Evolutionary conservation across 768 basidiomycete genomes (phyloP).

Genomic region (Tulasnella sp.): DNA sequence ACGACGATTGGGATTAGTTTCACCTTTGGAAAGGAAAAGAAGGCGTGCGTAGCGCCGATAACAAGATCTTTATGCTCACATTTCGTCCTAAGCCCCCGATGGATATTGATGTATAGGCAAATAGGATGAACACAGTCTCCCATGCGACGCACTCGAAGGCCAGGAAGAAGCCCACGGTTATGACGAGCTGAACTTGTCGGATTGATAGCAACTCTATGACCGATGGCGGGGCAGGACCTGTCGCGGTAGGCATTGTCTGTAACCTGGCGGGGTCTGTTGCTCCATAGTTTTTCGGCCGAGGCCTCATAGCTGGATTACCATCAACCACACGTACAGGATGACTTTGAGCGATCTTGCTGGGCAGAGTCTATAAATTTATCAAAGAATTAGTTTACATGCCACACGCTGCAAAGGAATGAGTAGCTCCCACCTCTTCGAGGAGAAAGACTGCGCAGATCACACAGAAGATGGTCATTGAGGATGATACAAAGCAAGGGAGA

Average conservation of each 20-base stretch:
- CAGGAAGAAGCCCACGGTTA: slow-evolving; percentile 27
- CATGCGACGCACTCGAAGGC: slow-evolving; percentile 42
- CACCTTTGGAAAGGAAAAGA: neutral
- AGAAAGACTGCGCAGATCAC: slow-evolving; percentile 36
- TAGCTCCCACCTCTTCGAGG: slow-evolving; percentile 40
- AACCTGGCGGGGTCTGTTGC: neutral
- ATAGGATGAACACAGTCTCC: slow-evolving; percentile 56
- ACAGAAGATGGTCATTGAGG: slow-evolving; percentile 33
- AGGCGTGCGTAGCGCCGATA: neutral
- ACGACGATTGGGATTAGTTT: too few species aligned
- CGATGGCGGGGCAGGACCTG: neutral
- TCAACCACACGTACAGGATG: neutral
- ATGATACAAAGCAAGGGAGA: slow-evolving; percentile 46
- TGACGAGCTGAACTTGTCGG: slow-evolving; percentile 11
- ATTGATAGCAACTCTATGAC: neutral
- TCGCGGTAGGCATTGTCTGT: neutral
- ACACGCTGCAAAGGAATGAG: neutral
- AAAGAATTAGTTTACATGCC: neutral
- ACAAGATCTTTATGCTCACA: neutral
- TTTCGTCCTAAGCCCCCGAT: slow-evolving; percentile 1
- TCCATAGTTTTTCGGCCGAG: neutral
- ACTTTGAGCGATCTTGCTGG: neutral
- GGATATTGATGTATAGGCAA: slow-evolving; percentile 43
- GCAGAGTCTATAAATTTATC: slow-evolving; percentile 6
- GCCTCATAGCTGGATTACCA: neutral